Evolutionary conservation across 2,329 filamentous ascomycete species (phyloP).

Genomic region (Nemania sp.): DNA sequence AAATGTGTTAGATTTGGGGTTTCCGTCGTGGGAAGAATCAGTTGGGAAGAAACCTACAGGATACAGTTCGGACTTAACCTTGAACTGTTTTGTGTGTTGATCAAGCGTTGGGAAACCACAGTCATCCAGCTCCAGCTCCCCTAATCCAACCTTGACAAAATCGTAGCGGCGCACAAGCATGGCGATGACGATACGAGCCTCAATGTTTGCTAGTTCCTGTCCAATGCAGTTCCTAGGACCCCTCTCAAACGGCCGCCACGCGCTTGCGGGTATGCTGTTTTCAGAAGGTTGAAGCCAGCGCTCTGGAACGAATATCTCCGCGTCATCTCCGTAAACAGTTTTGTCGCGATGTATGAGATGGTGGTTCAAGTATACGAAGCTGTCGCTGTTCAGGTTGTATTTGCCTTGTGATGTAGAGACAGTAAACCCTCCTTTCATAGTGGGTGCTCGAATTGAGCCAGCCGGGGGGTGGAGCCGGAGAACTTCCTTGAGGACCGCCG

Average conservation of each 20-base stretch:
- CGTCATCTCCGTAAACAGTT: constrained; percentile 52
- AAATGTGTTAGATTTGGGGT: neutral
- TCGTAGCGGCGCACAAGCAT: neutral
- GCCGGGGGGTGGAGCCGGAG: neutral
- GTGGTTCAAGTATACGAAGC: constrained; percentile 53
- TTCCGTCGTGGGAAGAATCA: neutral
- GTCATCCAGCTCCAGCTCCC: neutral
- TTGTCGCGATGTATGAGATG: constrained; percentile 53
- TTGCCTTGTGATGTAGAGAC: neutral
- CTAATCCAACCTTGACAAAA: constrained; percentile 1
- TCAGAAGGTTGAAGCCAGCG: neutral
- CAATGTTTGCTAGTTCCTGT: neutral
- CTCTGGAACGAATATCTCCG: constrained; percentile 10
- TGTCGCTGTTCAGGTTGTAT: constrained; percentile 27
- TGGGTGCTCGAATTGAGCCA: neutral
- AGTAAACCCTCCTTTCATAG: neutral
- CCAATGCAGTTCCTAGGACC: constrained; percentile 3
- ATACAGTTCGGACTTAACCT: neutral
- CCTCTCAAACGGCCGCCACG: constrained; percentile 1
- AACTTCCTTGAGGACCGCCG: neutral
- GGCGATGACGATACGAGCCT: neutral
- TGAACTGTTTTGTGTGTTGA: neutral
- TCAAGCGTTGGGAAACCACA: neutral
- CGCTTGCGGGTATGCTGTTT: neutral
- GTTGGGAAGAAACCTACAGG: neutral